Percentiles rank a stretch among this genome's conserved stretches.
These are phyloP conservation scores for Termitomyces sp. DNA, from an alignment of 768 basidiomycete species.

Conservation along the genomic window DNA sequence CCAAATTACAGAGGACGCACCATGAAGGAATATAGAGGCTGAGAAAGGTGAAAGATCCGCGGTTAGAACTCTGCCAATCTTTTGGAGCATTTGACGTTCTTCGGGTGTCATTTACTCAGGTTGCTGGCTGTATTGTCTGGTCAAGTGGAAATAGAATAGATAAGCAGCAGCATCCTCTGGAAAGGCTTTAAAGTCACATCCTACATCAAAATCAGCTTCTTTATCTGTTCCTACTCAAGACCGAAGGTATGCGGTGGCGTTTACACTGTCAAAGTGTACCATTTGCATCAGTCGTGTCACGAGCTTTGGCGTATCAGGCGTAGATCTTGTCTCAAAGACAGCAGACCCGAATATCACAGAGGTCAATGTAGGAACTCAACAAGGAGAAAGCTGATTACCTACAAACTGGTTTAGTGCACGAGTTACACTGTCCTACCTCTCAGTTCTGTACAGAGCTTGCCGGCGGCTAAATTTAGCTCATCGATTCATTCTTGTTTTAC, in stretches of 20 bases:
- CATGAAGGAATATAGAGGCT: background rate
- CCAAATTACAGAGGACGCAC: background rate
- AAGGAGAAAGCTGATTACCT: too few species aligned
- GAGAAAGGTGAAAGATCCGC: background rate
- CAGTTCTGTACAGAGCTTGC: too few species aligned
- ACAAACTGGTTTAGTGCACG: too few species aligned
- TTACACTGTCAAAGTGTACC: background rate
- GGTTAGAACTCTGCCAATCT: background rate
- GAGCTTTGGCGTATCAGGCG: background rate
- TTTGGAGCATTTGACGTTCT: background rate
- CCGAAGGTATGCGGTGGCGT: background rate
- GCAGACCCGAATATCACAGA: too few species aligned
- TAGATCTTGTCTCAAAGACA: too few species aligned
- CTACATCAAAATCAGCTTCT: background rate
- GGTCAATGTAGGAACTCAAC: too few species aligned
- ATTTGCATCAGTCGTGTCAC: background rate
- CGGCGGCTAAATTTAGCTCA: too few species aligned
- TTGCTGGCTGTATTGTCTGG: background rate
- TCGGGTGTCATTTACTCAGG: background rate
- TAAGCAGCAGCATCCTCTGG: background rate
- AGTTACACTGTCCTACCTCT: too few species aligned
- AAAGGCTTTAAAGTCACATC: background rate
- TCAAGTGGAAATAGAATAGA: background rate
- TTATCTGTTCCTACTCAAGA: background rate
- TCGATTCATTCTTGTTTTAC: too few species aligned